A percentile compares a stretch with the other conserved stretches of the same genome.
phyloP scores from a whole-genome alignment of 2,329 filamentous ascomycete genomes.

The Arthrocladium fulminans region DNA sequence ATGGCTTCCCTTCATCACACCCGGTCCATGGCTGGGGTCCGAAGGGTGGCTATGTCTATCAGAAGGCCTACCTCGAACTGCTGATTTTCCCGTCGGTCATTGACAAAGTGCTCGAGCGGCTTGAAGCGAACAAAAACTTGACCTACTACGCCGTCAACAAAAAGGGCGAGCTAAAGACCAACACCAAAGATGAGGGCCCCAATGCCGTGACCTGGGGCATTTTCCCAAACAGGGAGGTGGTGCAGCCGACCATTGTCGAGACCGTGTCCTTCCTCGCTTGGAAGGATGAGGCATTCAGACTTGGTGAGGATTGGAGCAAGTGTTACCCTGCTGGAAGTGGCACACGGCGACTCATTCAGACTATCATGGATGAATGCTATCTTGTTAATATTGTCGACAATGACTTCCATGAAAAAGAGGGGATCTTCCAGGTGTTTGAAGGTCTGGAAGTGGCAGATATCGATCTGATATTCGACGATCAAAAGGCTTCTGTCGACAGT shows the following conservation, averaged over 20 bases:
- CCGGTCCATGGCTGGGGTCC: slow-evolving; percentile 90
- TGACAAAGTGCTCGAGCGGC: slow-evolving; percentile 64
- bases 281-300: slow-evolving; percentile 94
- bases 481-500: not conserved
- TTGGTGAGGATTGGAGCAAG: slow-evolving; percentile 88
- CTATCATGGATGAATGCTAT: slow-evolving; percentile 84
- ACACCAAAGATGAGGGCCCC: slow-evolving; percentile 74
- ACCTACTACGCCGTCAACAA: slow-evolving; percentile 94
- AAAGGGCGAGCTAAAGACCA: slow-evolving; percentile 70
- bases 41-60: slow-evolving; percentile 90
- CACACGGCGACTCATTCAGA: slow-evolving; percentile 69
- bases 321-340: slow-evolving; percentile 72
- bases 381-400: slow-evolving; percentile 98
- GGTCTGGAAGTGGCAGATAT: slow-evolving; percentile 62
- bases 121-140: slow-evolving; percentile 68
- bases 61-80: slow-evolving; percentile 94
- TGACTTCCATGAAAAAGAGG: slow-evolving; percentile 78
- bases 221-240: slow-evolving; percentile 96
- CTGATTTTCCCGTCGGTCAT: slow-evolving; percentile 75
- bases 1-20: slow-evolving; percentile 80
- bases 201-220: slow-evolving; percentile 99
- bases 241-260: slow-evolving; percentile 99
- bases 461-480: slow-evolving; percentile 35
- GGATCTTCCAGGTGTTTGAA: slow-evolving; percentile 79
- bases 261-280: slow-evolving; percentile 95